Conservation (phyloP, 2,329 filamentous ascomycete species). For the Macrophomina tecta region DNA sequence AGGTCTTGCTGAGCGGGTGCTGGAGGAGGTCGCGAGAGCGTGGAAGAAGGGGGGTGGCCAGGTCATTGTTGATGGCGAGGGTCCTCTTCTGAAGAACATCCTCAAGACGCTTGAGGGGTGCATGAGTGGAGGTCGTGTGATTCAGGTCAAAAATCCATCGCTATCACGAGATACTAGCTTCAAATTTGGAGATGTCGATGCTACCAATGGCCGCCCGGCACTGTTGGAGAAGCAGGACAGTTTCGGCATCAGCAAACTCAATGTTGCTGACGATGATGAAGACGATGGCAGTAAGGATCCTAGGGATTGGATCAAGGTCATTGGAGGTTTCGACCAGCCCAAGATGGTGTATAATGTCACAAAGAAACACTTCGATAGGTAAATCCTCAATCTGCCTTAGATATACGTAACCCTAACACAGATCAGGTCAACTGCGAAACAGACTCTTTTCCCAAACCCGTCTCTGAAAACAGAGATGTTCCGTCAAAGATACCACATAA, state of each 20-base stretch:
- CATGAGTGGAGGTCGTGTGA: slow-evolving; percentile 83
- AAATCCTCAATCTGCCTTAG: slow-evolving; percentile 29
- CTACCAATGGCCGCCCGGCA: slow-evolving; percentile 37
- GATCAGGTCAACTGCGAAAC: slow-evolving; percentile 46
- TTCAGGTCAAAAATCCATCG: slow-evolving; percentile 54
- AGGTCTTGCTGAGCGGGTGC: slow-evolving; percentile 85
- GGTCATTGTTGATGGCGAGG: slow-evolving; percentile 85
- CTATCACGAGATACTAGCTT: slow-evolving; percentile 70
- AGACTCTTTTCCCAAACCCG: slow-evolving; percentile 68
- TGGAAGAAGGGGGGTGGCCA: slow-evolving; percentile 92
- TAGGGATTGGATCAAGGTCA: slow-evolving; percentile 81
- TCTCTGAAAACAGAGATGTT: slow-evolving; percentile 85
- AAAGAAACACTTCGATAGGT: slow-evolving; percentile 92
- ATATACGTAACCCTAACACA: slow-evolving; percentile 31
- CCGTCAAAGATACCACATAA: slow-evolving; percentile 87
- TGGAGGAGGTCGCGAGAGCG: slow-evolving; percentile 87
- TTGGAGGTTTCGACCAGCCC: slow-evolving; percentile 86
- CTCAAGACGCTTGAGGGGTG: slow-evolving; percentile 83
- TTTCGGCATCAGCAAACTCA: slow-evolving; percentile 61
- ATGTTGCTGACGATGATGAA: slow-evolving; percentile 61
- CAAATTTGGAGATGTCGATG: slow-evolving; percentile 59
- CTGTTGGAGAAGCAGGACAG: slow-evolving; percentile 69
- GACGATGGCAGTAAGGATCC: slow-evolving; percentile 70
- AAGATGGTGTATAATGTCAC: slow-evolving; percentile 74
- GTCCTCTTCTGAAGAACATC: slow-evolving; percentile 75